A percentile compares a stretch with the other conserved stretches of the same genome.
Evolutionary conservation across 2,329 filamentous ascomycete genomes (phyloP).

Genomic region (Sordariomycetes sp.): DNA sequence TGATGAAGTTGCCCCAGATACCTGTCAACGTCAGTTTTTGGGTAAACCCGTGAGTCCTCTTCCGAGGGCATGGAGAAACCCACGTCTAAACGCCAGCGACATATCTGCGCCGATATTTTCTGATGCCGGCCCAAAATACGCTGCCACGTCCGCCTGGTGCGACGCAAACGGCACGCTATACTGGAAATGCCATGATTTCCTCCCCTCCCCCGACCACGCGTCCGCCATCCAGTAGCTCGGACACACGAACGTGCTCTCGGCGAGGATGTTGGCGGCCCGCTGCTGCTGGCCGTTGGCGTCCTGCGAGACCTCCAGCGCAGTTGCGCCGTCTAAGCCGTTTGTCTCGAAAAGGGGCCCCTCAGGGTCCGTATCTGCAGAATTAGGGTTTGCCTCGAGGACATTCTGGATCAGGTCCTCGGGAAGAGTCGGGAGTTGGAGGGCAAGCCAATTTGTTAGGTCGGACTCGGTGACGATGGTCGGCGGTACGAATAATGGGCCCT

Average conservation of each 20-base stretch:
- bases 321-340: constrained; percentile 23
- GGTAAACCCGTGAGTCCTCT: not conserved
- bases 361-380: constrained; percentile 11
- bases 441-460: constrained; percentile 19
- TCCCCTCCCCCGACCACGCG: constrained; percentile 23
- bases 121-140: constrained; percentile 13
- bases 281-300: constrained; percentile 43
- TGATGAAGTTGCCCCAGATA: constrained; percentile 36
- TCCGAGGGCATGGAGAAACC: not conserved
- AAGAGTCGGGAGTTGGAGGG: constrained; percentile 20
- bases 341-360: constrained; percentile 22
- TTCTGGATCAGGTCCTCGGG: constrained; percentile 16
- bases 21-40: not conserved
- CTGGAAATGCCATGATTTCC: constrained; percentile 34
- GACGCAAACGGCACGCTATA: constrained; percentile 29
- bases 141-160: constrained; percentile 26
- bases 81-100: not conserved
- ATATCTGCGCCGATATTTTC: not conserved
- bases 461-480: constrained; percentile 19
- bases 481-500: constrained; percentile 24
- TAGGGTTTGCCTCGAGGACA: constrained; percentile 19
- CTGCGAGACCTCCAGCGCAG: constrained; percentile 36
- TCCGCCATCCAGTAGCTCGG: constrained; percentile 44
- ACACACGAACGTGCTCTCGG: constrained; percentile 44
- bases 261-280: constrained; percentile 38